Base-by-base conservation (phyloP, 768 basidiomycete genomes). In the Astraeus odoratus region DNA sequence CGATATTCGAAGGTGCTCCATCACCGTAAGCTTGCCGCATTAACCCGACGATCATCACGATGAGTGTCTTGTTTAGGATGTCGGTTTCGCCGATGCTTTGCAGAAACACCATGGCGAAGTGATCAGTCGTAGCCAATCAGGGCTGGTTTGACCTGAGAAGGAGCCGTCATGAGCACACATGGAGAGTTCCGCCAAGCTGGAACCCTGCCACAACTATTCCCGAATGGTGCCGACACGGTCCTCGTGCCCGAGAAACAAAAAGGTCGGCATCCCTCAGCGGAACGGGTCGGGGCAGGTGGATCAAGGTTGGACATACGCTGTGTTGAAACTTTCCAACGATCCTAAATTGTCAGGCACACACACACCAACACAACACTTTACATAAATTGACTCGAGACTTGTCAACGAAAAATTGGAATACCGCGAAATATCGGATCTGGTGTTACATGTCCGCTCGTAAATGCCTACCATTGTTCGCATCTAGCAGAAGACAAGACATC, bases 91-190 rank as follows among this genome's bases (percentile, higher is more conserved):
- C 36, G 16, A n/a, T 31, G 30, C 12, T n/a, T 31, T 4, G 10
- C 12, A 31, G n/a, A 4, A 31, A 29, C 12, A 13, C n/a, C n/a
- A 31, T n/a, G n/a, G 10, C 4, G 30, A 31, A 31, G 37, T 22
- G 36, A 19, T 39, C 37, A 20, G 12, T 39, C 19, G 37, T 39
- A 23, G 37, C 37, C 37, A 39, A 39, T 39, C 37, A 39, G 37
- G 37, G 37, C 22, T 39, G 22, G 37, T 39, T 24, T 39, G 37
- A 39, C 22, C 37, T 39, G 37, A 39, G 37, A 39, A 39, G 37
- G 8, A 39, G 22, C 8, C 37, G 23, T 22, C 22, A 19, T 7
- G 35, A 37, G 12, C 19, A 19, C 35, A 38, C 31, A 33, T 33
- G 31, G 31, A 13, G 18, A 13, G 18, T 7, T 20, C 5, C 37